These are phyloP conservation scores for Psilocybe mexicana DNA, from an alignment of 1,284 basidiomycete species.

Conservation along the genomic window DNA sequence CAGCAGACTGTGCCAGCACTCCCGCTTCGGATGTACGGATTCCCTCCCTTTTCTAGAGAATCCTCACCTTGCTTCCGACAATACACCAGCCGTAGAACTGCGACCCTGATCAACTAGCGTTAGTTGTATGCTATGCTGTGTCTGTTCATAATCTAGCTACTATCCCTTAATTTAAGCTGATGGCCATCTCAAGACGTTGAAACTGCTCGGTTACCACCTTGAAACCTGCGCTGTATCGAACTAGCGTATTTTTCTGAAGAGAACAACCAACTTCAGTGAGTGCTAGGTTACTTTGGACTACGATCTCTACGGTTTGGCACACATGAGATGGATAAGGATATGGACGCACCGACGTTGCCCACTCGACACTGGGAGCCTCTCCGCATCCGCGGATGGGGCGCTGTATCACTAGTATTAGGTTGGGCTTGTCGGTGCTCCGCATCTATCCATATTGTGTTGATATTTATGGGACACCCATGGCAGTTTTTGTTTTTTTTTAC, in stretches of 20 bases:
- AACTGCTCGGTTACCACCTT: background rate
- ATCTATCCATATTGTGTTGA: slow-evolving; percentile 7
- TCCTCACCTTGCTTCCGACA: background rate
- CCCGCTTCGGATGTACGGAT: slow-evolving; percentile 13
- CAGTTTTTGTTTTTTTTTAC: background rate
- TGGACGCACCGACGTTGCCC: background rate
- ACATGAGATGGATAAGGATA: background rate
- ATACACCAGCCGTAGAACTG: background rate
- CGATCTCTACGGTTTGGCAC: background rate
- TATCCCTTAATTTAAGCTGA: background rate
- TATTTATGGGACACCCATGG: slow-evolving; percentile 1
- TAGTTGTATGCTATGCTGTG: background rate
- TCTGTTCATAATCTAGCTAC: background rate
- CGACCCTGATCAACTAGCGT: background rate
- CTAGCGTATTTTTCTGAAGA: background rate
- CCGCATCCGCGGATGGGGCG: slow-evolving; percentile 4
- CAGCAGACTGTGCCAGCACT: background rate
- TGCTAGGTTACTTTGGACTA: background rate
- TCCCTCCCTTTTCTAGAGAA: background rate
- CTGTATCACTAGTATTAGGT: background rate
- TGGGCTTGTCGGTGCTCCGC: slow-evolving; percentile 4
- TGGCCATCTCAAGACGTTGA: background rate
- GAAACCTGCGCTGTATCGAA: slow-evolving; percentile 5
- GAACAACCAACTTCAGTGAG: background rate
- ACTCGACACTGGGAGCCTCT: background rate